A percentile compares a stretch with the other conserved stretches of the same genome.
Conservation (phyloP, 1,139 yeast species). For the Kurtzmaniella natalensis region DNA sequence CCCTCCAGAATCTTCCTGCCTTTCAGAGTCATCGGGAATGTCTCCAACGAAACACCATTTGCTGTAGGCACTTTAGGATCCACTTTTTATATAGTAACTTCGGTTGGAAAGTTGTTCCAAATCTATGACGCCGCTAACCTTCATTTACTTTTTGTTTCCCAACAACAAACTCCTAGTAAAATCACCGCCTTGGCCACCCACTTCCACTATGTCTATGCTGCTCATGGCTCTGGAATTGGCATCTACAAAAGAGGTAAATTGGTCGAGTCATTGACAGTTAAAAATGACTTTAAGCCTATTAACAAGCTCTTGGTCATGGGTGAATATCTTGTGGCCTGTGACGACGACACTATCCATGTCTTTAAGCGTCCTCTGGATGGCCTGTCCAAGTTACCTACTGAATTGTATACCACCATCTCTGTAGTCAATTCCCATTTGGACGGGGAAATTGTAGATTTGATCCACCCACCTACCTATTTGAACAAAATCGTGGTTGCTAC, state of each 20-base stretch:
- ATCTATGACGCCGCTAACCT: slow-evolving; percentile 89
- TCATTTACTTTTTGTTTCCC: slow-evolving; percentile 83
- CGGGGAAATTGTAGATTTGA: slow-evolving; percentile 64
- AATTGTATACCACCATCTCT: slow-evolving; percentile 59
- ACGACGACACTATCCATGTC: slow-evolving; percentile 53
- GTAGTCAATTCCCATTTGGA: slow-evolving; percentile 51
- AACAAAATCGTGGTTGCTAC: slow-evolving; percentile 83
- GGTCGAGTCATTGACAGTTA: slow-evolving; percentile 43
- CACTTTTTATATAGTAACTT: slow-evolving; percentile 81
- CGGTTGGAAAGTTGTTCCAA: slow-evolving; percentile 87
- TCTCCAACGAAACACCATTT: slow-evolving; percentile 75
- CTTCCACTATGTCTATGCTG: slow-evolving; percentile 80
- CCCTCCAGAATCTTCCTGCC: slow-evolving; percentile 42
- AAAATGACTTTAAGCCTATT: slow-evolving; percentile 21
- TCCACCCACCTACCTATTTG: slow-evolving; percentile 89
- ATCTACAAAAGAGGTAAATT: slow-evolving; percentile 79
- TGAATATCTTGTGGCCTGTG: slow-evolving; percentile 60
- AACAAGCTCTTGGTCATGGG: slow-evolving; percentile 66
- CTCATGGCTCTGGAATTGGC: slow-evolving; percentile 67
- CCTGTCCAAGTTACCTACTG: slow-evolving; percentile 48
- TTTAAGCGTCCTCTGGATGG: slow-evolving; percentile 51
- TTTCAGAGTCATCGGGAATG: slow-evolving; percentile 56
- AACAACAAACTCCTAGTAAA: slow-evolving; percentile 63
- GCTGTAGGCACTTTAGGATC: slow-evolving; percentile 87
- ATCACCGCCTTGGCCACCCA: slow-evolving; percentile 77